These are phyloP conservation scores for Nannochloris sp. DNA, from an alignment of 139 green algal species.

Conservation along the genomic window DNA sequence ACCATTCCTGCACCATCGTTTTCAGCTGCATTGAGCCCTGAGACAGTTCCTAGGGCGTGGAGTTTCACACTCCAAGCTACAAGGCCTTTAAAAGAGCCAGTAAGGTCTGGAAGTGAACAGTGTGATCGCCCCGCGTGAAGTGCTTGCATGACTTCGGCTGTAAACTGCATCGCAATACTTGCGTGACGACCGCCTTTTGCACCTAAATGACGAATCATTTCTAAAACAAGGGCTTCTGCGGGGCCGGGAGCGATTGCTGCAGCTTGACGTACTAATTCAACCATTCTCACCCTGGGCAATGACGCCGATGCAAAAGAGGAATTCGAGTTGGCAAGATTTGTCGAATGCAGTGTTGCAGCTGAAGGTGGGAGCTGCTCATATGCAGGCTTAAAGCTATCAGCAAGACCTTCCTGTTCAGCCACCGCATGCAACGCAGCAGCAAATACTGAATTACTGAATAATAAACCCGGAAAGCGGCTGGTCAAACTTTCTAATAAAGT, in stretches of 20 bases:
- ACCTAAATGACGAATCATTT: background rate
- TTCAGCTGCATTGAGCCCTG: slow-evolving; percentile 12
- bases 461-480: background rate
- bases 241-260: background rate
- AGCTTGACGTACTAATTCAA: background rate
- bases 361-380: no score
- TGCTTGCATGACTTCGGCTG: slow-evolving; percentile 13
- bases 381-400: background rate
- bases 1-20: slow-evolving; percentile 2
- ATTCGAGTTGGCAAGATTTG: no score
- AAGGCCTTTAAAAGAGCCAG: slow-evolving; percentile 14
- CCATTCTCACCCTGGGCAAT: background rate
- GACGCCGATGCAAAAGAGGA: background rate
- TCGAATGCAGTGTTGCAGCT: no score
- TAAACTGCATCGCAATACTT: slow-evolving; percentile 5
- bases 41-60: slow-evolving; percentile 25
- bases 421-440: background rate
- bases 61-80: slow-evolving; percentile 29
- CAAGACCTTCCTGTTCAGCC: background rate
- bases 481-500: background rate
- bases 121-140: slow-evolving; percentile 7
- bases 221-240: background rate
- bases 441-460: background rate
- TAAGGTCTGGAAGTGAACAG: slow-evolving; percentile 5
- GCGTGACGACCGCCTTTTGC: background rate